phyloP scores from a whole-genome alignment of 768 basidiomycete genomes.

The Mycena albidolilacea region DNA sequence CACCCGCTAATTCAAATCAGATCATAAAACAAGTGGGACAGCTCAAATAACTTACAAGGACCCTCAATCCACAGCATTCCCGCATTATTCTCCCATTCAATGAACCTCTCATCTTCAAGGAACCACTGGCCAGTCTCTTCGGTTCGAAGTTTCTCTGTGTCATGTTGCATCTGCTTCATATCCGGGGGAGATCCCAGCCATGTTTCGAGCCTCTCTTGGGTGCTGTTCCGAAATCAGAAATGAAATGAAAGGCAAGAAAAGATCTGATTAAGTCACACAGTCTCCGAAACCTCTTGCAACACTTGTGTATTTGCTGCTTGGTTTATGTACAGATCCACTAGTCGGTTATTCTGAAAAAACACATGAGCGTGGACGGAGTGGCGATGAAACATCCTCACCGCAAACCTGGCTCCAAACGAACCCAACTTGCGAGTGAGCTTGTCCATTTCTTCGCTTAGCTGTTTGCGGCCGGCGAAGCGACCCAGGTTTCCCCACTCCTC shows the following conservation, averaged over 20 bases:
- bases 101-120: not conserved
- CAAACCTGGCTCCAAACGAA: conserved; percentile 13
- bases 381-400: not conserved
- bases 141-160: not conserved
- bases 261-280: not conserved
- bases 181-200: not conserved
- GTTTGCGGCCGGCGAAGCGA: not conserved
- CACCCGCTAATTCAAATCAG: not conserved
- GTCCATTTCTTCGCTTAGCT: not conserved
- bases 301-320: not conserved
- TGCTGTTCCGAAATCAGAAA: not conserved
- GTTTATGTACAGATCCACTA: conserved; percentile 3
- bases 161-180: not conserved
- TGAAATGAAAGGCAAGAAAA: not conserved
- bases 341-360: not conserved
- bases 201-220: not conserved
- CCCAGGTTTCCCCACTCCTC: not conserved
- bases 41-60: not conserved
- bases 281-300: conserved; percentile 3
- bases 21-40: not conserved
- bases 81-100: conserved; percentile 15
- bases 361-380: not conserved
- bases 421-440: conserved; percentile 4
- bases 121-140: conserved; percentile 12
- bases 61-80: conserved; percentile 4